Percentiles rank a stretch among this genome's conserved stretches.
Evolutionary conservation across 495 filamentous ascomycete species (phyloP).

Genomic region (Bryoglossum gracile): DNA sequence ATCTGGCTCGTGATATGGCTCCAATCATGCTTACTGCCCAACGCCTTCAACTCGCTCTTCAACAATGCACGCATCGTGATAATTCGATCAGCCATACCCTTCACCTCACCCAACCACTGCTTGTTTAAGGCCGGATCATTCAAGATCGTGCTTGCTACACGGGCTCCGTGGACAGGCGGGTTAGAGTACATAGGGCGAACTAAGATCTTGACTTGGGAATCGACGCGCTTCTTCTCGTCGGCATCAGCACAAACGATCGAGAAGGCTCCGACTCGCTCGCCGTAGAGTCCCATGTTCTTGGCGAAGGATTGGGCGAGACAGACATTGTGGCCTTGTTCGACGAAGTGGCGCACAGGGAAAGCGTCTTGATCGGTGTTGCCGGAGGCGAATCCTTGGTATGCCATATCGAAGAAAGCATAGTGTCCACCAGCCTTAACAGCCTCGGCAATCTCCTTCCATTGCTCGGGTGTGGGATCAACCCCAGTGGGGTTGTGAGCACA

Average conservation of each 20-base stretch:
- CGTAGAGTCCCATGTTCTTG: slow-evolving; percentile 99
- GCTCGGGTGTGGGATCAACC: slow-evolving; percentile 84
- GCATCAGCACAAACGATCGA: slow-evolving; percentile 75
- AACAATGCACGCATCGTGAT: slow-evolving; percentile 93
- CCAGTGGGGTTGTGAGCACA: slow-evolving; percentile 99
- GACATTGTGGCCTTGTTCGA: slow-evolving; percentile 85
- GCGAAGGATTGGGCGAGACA: slow-evolving; percentile 91
- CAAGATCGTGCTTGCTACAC: slow-evolving; percentile 87
- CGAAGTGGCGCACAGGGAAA: slow-evolving; percentile 85
- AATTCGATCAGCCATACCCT: slow-evolving; percentile 98
- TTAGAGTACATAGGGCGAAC: slow-evolving; percentile 97
- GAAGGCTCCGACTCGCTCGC: slow-evolving; percentile 97
- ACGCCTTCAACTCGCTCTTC: slow-evolving; percentile 86
- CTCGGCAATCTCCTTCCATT: slow-evolving; percentile 89
- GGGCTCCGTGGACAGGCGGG: slow-evolving; percentile 91
- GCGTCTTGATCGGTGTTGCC: slow-evolving; percentile 89
- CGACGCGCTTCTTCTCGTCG: slow-evolving; percentile 92
- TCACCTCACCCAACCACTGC: slow-evolving; percentile 95
- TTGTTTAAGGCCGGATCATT: slow-evolving; percentile 79
- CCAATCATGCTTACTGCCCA: slow-evolving; percentile 95
- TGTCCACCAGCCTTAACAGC: slow-evolving; percentile 85
- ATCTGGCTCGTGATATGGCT: slow-evolving; percentile 97
- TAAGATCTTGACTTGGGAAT: slow-evolving; percentile 97
- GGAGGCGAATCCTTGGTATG: slow-evolving; percentile 96
- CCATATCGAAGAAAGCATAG: slow-evolving; percentile 99